These are phyloP conservation scores for Leishmania martiniquensis DNA, from an alignment of 208 protist genomes.

Conservation along the genomic window DNA sequence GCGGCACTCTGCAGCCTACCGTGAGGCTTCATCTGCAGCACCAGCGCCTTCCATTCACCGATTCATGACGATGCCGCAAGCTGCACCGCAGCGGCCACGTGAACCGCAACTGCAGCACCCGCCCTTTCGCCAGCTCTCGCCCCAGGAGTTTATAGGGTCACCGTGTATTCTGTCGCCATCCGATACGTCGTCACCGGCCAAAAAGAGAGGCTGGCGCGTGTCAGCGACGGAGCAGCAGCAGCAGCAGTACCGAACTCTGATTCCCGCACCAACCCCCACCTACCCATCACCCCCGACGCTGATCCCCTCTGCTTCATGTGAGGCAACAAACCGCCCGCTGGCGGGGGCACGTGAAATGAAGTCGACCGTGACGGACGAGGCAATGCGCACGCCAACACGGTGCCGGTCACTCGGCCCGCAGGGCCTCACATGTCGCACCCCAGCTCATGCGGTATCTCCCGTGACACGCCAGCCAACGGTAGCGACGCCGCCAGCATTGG, in stretches of 20 bases:
- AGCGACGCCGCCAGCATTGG: not conserved
- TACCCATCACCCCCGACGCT: not conserved
- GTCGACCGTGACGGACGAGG: not conserved
- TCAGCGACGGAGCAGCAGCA: not conserved
- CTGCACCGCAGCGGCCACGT: conserved; percentile 1
- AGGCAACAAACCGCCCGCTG: not conserved
- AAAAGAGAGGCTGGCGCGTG: not conserved
- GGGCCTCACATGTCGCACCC: not conserved
- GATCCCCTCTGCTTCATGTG: not conserved
- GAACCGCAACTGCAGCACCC: not conserved
- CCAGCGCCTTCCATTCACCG: not conserved
- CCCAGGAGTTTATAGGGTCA: conserved; percentile 13
- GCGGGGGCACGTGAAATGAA: not conserved
- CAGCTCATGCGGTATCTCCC: not conserved
- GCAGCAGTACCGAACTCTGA: not conserved
- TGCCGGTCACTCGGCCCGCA: not conserved
- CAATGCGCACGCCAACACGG: not conserved
- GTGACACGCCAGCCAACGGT: not conserved
- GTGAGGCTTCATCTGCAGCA: not conserved
- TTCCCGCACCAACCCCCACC: not conserved
- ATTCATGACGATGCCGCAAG: not conserved
- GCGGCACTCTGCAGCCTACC: not conserved
- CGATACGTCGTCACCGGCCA: conserved; percentile 7
- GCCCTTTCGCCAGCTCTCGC: not conserved
- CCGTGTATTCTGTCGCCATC: conserved; percentile 10